A percentile compares a stretch with the other conserved stretches of the same genome.
These are phyloP conservation scores for Ogataea glucozyma DNA, from an alignment of 805 yeast species.

Conservation along the genomic window DNA sequence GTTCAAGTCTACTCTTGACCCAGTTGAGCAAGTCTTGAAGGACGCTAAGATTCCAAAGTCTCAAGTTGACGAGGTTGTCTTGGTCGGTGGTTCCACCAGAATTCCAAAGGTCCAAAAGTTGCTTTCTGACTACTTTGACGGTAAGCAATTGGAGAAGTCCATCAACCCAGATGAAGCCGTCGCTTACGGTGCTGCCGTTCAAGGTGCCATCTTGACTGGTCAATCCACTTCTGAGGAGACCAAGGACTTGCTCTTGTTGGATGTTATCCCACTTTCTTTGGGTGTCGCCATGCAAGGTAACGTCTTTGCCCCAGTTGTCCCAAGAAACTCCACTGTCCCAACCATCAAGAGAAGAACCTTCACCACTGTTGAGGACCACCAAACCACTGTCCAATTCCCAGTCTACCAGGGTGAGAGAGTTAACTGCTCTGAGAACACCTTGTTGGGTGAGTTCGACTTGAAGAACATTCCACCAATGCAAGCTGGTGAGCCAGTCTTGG, in stretches of 20 bases:
- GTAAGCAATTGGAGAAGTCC: constrained; percentile 94
- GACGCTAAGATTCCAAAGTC: constrained; percentile 86
- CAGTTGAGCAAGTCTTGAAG: constrained; percentile 93
- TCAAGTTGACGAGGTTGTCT: constrained; percentile 88
- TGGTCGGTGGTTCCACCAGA: constrained; percentile 99
- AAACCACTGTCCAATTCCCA: constrained; percentile 98
- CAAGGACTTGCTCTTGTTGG: constrained; percentile 92
- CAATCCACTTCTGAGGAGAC: constrained; percentile 86
- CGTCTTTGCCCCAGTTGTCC: constrained; percentile 97
- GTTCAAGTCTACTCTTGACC: constrained; percentile 91
- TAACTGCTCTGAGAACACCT: constrained; percentile 95
- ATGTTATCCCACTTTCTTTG: constrained; percentile 96
- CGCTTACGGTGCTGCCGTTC: constrained; percentile 99
- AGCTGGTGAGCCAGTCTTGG: constrained; percentile 99
- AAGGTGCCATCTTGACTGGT: constrained; percentile 98
- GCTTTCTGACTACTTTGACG: constrained; percentile 92
- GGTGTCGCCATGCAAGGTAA: constrained; percentile 99
- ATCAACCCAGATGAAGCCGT: constrained; percentile 99
- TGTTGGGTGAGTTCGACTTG: constrained; percentile 97
- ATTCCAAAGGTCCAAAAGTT: constrained; percentile 97
- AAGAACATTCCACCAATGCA: constrained; percentile 97
- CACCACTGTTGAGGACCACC: constrained; percentile 98
- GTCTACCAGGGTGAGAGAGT: constrained; percentile 99
- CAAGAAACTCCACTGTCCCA: constrained; percentile 99
- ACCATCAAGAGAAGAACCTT: constrained; percentile 98